Evolutionary conservation across 352 stramenopile genomes (phyloP).

Genomic region (Globisporangium polare): DNA sequence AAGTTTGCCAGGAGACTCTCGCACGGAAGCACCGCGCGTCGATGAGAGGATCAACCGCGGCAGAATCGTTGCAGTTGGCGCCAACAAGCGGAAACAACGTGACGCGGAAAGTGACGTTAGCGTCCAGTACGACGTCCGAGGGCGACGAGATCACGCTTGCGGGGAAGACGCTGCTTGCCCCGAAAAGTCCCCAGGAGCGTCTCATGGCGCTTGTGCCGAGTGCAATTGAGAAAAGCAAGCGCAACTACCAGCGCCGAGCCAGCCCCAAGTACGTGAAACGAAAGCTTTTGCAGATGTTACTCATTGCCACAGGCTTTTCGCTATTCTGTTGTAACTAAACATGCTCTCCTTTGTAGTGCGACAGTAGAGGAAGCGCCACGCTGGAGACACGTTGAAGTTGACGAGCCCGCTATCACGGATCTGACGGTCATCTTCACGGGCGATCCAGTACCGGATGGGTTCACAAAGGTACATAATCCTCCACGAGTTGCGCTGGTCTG

Average conservation of each 20-base stretch:
- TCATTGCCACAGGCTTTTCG: too few species aligned
- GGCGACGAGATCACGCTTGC: conserved; percentile 1
- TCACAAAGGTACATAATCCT: conserved; percentile 69
- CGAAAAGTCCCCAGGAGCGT: conserved; percentile 59
- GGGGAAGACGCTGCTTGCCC: conserved; percentile 15
- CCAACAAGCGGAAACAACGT: background rate
- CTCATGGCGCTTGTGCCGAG: conserved; percentile 34
- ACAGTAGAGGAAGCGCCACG: conserved; percentile 17
- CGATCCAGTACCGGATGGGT: conserved; percentile 63
- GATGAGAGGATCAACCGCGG: background rate
- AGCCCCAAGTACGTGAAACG: conserved; percentile 30
- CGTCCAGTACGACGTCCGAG: conserved; percentile 7
- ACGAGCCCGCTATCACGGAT: conserved; percentile 60
- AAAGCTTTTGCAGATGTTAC: too few species aligned
- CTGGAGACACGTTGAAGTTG: conserved; percentile 46
- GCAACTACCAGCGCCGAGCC: conserved; percentile 25
- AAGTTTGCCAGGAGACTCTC: conserved; percentile 63
- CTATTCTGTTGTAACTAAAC: too few species aligned
- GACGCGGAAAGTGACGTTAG: conserved; percentile 1
- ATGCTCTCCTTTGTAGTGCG: background rate
- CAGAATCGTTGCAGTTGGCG: background rate
- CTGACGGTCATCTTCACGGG: conserved; percentile 77
- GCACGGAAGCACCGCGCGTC: conserved; percentile 5
- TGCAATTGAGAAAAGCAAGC: conserved; percentile 50
- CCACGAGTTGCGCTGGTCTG: too few species aligned